phyloP scores from a whole-genome alignment of 805 yeast species.

The Priceomyces carsonii region DNA sequence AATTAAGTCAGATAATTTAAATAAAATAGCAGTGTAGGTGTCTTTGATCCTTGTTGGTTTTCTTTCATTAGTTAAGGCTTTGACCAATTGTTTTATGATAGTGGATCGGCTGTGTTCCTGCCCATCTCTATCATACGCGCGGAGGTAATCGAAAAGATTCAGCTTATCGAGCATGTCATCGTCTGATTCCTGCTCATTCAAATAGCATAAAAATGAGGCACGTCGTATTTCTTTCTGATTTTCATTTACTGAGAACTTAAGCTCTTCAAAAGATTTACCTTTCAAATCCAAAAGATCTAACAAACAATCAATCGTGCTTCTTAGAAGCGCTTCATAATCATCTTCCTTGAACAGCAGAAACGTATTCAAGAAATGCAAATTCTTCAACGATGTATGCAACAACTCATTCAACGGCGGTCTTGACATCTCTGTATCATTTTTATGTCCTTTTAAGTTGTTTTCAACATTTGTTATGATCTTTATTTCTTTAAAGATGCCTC shows the following conservation, averaged over 20 bases:
- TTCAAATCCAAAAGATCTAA: constrained; percentile 16
- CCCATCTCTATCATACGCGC: constrained; percentile 5
- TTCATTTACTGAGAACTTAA: constrained; percentile 9
- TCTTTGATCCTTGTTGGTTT: constrained; percentile 19
- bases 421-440: constrained; percentile 5
- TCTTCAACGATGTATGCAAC: constrained; percentile 17
- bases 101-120: constrained; percentile 3
- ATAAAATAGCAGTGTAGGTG: constrained; percentile 16
- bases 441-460: no score
- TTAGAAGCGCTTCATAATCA: constrained; percentile 15
- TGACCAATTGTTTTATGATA: constrained; percentile 5
- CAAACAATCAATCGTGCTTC: constrained; percentile 13
- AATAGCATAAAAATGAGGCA: constrained; percentile 10
- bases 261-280: constrained; percentile 12
- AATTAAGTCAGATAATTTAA: constrained; percentile 16
- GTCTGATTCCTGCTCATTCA: constrained; percentile 1
- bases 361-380: constrained; percentile 16
- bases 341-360: constrained; percentile 4
- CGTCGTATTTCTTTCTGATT: constrained; percentile 6
- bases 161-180: constrained; percentile 3
- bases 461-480: no score
- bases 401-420: constrained; percentile 13
- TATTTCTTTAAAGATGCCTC: no score
- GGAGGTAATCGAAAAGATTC: constrained; percentile 4
- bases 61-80: constrained; percentile 6